phyloP scores from a whole-genome alignment of 768 basidiomycete species.

The Inosperma sp. region DNA sequence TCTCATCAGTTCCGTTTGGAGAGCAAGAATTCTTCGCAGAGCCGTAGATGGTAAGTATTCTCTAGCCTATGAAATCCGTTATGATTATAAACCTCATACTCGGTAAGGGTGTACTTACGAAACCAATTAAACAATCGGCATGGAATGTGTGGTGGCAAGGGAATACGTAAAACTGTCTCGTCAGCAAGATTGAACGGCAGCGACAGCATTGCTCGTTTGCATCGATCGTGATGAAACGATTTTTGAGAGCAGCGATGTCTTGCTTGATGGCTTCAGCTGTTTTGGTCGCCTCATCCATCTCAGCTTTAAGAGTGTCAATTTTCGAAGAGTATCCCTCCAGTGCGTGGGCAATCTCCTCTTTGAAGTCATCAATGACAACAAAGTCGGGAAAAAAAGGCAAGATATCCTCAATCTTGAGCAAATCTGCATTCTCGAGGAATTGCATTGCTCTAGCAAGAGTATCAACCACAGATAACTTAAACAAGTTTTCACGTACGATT shows the following conservation, averaged over 20 bases:
- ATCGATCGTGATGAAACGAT: conserved; percentile 90
- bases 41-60: conserved; percentile 81
- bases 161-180: conserved; percentile 96
- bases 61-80: conserved; percentile 60
- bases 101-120: conserved; percentile 54
- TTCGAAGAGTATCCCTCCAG: conserved; percentile 91
- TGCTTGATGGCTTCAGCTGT: conserved; percentile 91
- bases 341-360: conserved; percentile 95
- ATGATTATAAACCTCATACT: not conserved
- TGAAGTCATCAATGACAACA: conserved; percentile 98
- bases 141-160: conserved; percentile 98
- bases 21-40: conserved; percentile 76
- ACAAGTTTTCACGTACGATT: conserved; percentile 62
- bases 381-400: conserved; percentile 99
- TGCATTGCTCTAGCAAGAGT: conserved; percentile 75
- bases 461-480: conserved; percentile 4
- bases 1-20: conserved; percentile 82
- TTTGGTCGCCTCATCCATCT: conserved; percentile 94
- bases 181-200: conserved; percentile 72
- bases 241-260: conserved; percentile 80
- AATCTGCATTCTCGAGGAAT: conserved; percentile 89
- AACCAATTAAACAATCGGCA: conserved; percentile 90
- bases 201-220: conserved; percentile 80
- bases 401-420: conserved; percentile 98
- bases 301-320: conserved; percentile 82